A percentile compares a stretch with the other conserved stretches of the same genome.
These are phyloP conservation scores for Leishmania mexicana DNA, from an alignment of 208 protist genomes.

Conservation along the genomic window DNA sequence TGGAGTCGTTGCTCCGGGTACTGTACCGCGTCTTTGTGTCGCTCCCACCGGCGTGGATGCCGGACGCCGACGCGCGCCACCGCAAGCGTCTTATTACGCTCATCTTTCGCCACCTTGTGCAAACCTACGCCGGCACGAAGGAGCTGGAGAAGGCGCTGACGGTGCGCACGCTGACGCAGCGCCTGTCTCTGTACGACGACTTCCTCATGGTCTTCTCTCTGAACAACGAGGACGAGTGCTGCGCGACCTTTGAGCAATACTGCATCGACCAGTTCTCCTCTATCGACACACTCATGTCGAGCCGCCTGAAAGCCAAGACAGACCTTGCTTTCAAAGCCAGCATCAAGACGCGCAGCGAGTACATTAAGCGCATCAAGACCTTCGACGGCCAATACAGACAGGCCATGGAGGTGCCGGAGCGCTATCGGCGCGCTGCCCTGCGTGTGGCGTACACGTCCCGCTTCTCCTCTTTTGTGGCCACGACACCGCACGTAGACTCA, in stretches of 20 bases:
- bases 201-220: conserved; percentile 52
- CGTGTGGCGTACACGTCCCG: conserved; percentile 34
- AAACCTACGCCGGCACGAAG: conserved; percentile 60
- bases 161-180: conserved; percentile 67
- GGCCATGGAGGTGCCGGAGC: conserved; percentile 43
- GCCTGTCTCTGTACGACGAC: conserved; percentile 79
- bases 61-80: conserved; percentile 44
- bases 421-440: conserved; percentile 38
- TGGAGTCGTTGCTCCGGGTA: conserved; percentile 72
- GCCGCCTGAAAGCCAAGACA: conserved; percentile 67
- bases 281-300: conserved; percentile 71
- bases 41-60: conserved; percentile 62
- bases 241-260: conserved; percentile 63
- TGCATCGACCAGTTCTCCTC: conserved; percentile 47
- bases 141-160: conserved; percentile 77
- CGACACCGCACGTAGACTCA: conserved; percentile 41
- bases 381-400: conserved; percentile 63
- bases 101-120: conserved; percentile 61
- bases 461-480: conserved; percentile 64
- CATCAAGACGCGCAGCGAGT: conserved; percentile 74
- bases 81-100: conserved; percentile 59
- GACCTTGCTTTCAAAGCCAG: conserved; percentile 64
- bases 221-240: conserved; percentile 36
- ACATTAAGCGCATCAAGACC: conserved; percentile 80
- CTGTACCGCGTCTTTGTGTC: conserved; percentile 73